Conservation (phyloP, 2,329 filamentous ascomycete species). For the Chlorencoelia australis region DNA sequence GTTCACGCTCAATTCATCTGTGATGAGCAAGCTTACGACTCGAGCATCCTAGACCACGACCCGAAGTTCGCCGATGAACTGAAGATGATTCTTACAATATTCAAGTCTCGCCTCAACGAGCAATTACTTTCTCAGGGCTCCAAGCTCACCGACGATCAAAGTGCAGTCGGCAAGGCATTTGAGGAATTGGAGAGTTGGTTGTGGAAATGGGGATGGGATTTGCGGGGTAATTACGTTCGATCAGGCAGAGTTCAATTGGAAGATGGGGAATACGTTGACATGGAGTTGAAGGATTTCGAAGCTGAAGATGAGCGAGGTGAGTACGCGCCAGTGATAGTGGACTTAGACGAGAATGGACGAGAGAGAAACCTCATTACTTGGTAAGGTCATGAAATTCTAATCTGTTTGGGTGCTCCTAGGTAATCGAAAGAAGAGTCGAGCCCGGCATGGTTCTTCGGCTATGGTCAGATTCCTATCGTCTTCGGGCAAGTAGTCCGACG, state of each 20-base stretch:
- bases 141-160: constrained; percentile 31
- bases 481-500: too few relatives aligned
- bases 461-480: constrained; percentile 8
- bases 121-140: constrained; percentile 30
- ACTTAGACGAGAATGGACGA: constrained; percentile 25
- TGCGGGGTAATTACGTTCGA: constrained; percentile 39
- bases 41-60: constrained; percentile 30
- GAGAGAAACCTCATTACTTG: constrained; percentile 25
- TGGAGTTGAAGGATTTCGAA: constrained; percentile 40
- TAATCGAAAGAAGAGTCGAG: constrained; percentile 8
- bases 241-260: constrained; percentile 41
- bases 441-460: constrained; percentile 11
- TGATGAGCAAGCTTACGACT: constrained; percentile 38
- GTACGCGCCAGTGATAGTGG: constrained; percentile 26
- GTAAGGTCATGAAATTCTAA: constrained; percentile 14
- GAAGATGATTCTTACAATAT: constrained; percentile 40
- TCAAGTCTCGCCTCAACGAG: constrained; percentile 44
- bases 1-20: constrained; percentile 47
- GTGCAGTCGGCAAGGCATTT: constrained; percentile 39
- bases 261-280: constrained; percentile 38
- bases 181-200: constrained; percentile 38
- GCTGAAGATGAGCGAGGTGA: constrained; percentile 37
- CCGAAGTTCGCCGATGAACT: constrained; percentile 28
- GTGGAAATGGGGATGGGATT: constrained; percentile 43
- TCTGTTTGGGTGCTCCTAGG: constrained; percentile 14